phyloP scores from a whole-genome alignment of 371 early-diverging fungal species.

The Actinomucor elegans region DNA sequence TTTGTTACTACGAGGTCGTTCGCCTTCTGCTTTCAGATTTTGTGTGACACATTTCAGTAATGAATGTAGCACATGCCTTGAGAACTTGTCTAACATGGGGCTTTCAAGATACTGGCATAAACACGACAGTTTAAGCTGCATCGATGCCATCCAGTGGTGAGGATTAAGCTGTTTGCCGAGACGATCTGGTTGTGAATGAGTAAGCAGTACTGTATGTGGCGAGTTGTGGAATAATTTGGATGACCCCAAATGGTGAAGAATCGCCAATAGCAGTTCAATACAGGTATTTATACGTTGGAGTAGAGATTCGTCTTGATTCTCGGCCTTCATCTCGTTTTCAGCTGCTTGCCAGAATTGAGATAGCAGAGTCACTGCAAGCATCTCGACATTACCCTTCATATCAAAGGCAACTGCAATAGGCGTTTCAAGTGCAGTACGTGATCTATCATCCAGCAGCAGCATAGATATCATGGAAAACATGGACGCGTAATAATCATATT shows the following conservation, averaged over 20 bases:
- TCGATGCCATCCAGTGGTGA: slow-evolving; percentile 55
- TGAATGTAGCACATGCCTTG: slow-evolving; percentile 50
- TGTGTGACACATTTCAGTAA: slow-evolving; percentile 60
- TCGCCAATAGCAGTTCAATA: slow-evolving; percentile 60
- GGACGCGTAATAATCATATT: slow-evolving; percentile 52
- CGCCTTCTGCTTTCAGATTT: slow-evolving; percentile 66
- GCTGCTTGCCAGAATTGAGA: slow-evolving; percentile 37
- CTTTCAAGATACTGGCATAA: slow-evolving; percentile 39
- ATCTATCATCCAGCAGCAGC: slow-evolving; percentile 55
- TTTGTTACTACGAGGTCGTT: background rate
- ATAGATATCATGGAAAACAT: slow-evolving; percentile 52
- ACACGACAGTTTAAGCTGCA: slow-evolving; percentile 53
- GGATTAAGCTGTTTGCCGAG: slow-evolving; percentile 58
- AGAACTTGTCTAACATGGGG: slow-evolving; percentile 36
- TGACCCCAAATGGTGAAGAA: slow-evolving; percentile 59
- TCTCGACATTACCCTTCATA: slow-evolving; percentile 55
- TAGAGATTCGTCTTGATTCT: slow-evolving; percentile 1
- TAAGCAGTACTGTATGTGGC: slow-evolving; percentile 56
- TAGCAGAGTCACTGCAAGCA: slow-evolving; percentile 33
- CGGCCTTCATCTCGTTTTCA: slow-evolving; percentile 19
- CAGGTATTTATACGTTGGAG: slow-evolving; percentile 37
- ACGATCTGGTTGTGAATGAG: slow-evolving; percentile 29
- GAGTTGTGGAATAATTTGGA: slow-evolving; percentile 52
- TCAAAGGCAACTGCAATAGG: slow-evolving; percentile 70
- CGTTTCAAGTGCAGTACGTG: slow-evolving; percentile 66